Conservation (phyloP, 208 protist genomes). For the Acanthamoeba culbertsoni region DNA sequence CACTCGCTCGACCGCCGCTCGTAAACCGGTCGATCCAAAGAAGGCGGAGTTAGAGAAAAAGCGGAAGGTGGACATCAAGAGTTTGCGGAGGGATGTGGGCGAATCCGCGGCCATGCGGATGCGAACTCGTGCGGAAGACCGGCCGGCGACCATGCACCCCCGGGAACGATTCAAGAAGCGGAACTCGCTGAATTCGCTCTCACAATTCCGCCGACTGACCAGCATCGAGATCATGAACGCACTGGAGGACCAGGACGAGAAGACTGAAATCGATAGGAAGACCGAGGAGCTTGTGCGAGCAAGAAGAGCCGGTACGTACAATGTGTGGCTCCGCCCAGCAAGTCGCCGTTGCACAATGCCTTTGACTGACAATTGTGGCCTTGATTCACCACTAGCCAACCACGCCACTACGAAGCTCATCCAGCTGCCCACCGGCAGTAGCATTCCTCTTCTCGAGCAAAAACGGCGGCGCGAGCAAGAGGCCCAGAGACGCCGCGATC, state of each 20-base stretch:
- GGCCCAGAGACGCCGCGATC: not conserved
- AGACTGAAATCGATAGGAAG: slow-evolving; percentile 30
- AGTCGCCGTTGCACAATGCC: too few species aligned
- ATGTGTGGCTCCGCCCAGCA: too few species aligned
- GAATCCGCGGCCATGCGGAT: not conserved
- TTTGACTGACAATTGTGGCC: too few species aligned
- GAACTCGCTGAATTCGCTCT: not conserved
- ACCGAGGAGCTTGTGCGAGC: slow-evolving; percentile 24
- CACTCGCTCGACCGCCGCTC: not conserved
- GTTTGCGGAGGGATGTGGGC: not conserved
- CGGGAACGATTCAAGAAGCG: not conserved
- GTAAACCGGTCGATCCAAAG: not conserved
- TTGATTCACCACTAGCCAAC: too few species aligned
- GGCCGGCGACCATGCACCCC: not conserved
- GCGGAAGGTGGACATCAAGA: not conserved
- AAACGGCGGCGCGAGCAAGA: not conserved
- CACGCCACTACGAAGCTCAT: not conserved
- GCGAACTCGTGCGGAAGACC: not conserved
- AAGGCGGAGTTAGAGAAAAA: not conserved
- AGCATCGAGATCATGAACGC: not conserved
- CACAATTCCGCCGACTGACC: not conserved
- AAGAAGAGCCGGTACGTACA: too few species aligned
- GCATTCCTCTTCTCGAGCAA: not conserved
- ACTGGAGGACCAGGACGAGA: not conserved
- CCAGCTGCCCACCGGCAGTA: not conserved